Evolutionary conservation across 169 alveolate species (phyloP), one percentile per base, ranked within the genome.

Genomic region (Plasmodium gaboni): DNA sequence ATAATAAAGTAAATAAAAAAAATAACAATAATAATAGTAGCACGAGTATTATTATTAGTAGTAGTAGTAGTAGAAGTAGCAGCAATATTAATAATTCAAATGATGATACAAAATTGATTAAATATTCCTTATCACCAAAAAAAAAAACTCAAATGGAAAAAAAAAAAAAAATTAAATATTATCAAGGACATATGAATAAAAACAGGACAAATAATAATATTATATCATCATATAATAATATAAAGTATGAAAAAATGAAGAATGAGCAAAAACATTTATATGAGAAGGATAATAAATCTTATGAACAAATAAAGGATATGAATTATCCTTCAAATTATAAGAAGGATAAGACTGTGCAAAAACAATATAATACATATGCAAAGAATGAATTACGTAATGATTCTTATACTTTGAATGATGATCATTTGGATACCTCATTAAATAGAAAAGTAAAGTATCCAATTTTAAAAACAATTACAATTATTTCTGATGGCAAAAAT

Each of bases 381-480:
- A 53, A 12, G 6, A 10, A 17, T 53, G 61, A 53, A 13, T 12
- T 13, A 13, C 6, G 0, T 53, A 13, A 53, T n/a, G 61, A 53
- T 15, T 13, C 61, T 13, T 15, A n/a, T 13, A 53, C 2, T 1
- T 15, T 15, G 61, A 53, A n/a, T 13, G 61, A 73, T 24, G n/a
- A 22, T 12, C 24, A 7, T 13, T 26, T 28, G n/a, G 51, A 44
- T 44, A 15, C 48, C 26, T 50, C 74, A 4, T 8, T 64, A 4
- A 12, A 48, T 7, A 46, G 42, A 15, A 67, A 64, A 53, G 44
- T 50, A 3, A 50, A 46, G 15, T 78, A 64, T 59, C 38, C 28
- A 50, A 51, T 64, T 48, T 78, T 78, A 24, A 78, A 42, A 59
- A 78, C 89, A 13, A 78, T 17, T 7, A 78, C 89, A 46, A 78